Evolutionary conservation across 129 eudicot species (phyloP).

Genomic region (Mikania micrantha): DNA sequence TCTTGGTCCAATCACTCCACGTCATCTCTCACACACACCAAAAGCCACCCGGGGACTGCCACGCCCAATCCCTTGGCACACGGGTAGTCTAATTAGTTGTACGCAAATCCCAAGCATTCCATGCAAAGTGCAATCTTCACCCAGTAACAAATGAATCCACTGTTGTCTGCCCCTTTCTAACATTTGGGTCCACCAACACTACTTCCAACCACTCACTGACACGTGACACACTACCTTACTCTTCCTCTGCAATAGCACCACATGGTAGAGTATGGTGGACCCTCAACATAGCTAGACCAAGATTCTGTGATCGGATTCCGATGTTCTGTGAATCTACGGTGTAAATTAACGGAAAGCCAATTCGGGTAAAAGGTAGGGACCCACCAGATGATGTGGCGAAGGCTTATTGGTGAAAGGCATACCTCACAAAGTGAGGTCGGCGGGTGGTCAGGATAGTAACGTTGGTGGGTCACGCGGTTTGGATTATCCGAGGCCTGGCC

Average conservation of each 20-base stretch:
- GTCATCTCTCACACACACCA: too few relatives aligned
- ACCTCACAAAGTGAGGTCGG: conserved; percentile 27
- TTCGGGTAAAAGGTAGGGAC: conserved; percentile 12
- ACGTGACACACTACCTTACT: conserved; percentile 15
- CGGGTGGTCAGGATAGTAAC: conserved; percentile 26
- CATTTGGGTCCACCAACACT: conserved; percentile 5
- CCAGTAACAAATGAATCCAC: conserved; percentile 29
- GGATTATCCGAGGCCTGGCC: conserved; percentile 17
- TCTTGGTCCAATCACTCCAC: too few relatives aligned
- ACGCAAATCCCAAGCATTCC: conserved; percentile 35
- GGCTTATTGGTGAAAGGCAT: conserved; percentile 9
- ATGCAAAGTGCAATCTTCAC: conserved; percentile 38
- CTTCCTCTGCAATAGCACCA: conserved; percentile 23
- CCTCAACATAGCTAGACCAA: conserved; percentile 8
- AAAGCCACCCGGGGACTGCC: too few relatives aligned
- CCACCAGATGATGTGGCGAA: conserved; percentile 10
- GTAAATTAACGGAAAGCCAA: conserved; percentile 17
- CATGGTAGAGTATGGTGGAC: conserved; percentile 31
- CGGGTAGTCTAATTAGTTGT: conserved; percentile 13
- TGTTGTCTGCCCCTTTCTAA: conserved; percentile 25
- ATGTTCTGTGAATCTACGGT: conserved; percentile 20
- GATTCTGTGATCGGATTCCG: conserved; percentile 21
- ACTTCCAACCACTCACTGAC: background rate
- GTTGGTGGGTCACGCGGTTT: conserved; percentile 33
- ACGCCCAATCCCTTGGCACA: too few relatives aligned